A percentile compares a stretch with the other conserved stretches of the same genome.
Evolutionary conservation across 441 rosid genomes (phyloP).

Genomic region (Gossypium gossypioides): DNA sequence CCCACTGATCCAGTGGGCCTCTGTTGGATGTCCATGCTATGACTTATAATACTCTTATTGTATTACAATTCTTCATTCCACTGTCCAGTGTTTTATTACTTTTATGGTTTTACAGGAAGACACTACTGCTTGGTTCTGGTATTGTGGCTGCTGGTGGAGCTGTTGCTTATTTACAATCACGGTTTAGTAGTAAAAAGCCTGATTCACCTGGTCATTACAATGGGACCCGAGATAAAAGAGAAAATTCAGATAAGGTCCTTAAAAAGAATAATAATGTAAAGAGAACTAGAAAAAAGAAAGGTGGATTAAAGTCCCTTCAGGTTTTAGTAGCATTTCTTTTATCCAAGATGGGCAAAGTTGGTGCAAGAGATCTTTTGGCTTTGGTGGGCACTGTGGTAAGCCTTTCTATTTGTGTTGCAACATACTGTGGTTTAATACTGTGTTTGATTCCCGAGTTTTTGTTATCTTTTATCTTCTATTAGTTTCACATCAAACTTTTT

Average conservation of each 20-base stretch:
- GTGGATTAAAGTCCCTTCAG: constrained; percentile 73
- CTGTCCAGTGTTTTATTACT: background rate
- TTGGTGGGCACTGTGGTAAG: constrained; percentile 76
- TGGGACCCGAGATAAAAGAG: constrained; percentile 40
- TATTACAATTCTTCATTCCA: background rate
- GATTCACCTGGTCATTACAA: constrained; percentile 35
- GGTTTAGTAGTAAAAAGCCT: constrained; percentile 31
- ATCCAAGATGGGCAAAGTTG: constrained; percentile 80
- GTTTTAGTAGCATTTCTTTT: constrained; percentile 68
- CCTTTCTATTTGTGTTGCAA: constrained; percentile 12
- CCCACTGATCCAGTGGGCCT: background rate
- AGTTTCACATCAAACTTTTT: background rate
- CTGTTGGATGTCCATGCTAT: background rate
- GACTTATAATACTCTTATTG: background rate
- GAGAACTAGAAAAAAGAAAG: constrained; percentile 41
- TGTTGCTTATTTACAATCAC: constrained; percentile 62
- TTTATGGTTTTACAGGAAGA: constrained; percentile 43
- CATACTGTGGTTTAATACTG: background rate
- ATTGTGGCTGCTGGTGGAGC: constrained; percentile 81
- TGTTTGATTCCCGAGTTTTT: background rate
- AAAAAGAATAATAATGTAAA: constrained; percentile 30
- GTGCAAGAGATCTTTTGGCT: constrained; percentile 80
- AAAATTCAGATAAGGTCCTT: constrained; percentile 28
- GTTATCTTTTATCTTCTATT: background rate
- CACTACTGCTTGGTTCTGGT: constrained; percentile 72